phyloP scores from a whole-genome alignment of 768 basidiomycete species.

The Lanmaoa pseudosensibilis region DNA sequence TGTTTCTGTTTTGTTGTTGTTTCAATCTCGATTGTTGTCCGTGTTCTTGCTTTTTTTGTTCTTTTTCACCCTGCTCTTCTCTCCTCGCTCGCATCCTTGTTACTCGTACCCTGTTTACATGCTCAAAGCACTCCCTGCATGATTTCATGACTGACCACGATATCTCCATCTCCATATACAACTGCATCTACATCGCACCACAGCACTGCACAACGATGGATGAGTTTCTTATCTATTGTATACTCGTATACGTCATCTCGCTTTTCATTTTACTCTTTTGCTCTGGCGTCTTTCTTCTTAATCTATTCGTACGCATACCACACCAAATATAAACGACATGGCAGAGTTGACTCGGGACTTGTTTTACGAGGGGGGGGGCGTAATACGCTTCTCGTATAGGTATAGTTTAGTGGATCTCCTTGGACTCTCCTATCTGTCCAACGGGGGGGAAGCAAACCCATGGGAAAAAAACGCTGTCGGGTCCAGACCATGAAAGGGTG shows the following conservation, averaged over 20 bases:
- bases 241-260: not conserved
- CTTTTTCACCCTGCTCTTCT: not conserved
- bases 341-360: too few relatives aligned
- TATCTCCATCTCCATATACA: not conserved
- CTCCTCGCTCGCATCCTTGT: not conserved
- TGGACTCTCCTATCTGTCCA: too few relatives aligned
- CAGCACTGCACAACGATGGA: too few relatives aligned
- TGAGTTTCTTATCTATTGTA: not conserved
- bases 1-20: not conserved
- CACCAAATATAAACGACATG: not conserved
- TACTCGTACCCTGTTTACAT: too few relatives aligned
- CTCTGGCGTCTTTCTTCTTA: not conserved
- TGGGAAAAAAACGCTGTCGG: too few relatives aligned
- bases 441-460: too few relatives aligned
- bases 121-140: not conserved
- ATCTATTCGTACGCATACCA: conserved; percentile 2
- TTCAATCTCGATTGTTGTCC: not conserved
- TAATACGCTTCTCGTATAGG: too few relatives aligned
- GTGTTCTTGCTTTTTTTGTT: not conserved
- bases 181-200: not conserved
- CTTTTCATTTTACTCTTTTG: not conserved
- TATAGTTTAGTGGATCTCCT: too few relatives aligned
- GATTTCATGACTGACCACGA: not conserved
- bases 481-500: too few relatives aligned
- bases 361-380: too few relatives aligned